These are phyloP conservation scores for Lolium perenne DNA, from an alignment of 176 grass and related monocot species.

Conservation along the genomic window DNA sequence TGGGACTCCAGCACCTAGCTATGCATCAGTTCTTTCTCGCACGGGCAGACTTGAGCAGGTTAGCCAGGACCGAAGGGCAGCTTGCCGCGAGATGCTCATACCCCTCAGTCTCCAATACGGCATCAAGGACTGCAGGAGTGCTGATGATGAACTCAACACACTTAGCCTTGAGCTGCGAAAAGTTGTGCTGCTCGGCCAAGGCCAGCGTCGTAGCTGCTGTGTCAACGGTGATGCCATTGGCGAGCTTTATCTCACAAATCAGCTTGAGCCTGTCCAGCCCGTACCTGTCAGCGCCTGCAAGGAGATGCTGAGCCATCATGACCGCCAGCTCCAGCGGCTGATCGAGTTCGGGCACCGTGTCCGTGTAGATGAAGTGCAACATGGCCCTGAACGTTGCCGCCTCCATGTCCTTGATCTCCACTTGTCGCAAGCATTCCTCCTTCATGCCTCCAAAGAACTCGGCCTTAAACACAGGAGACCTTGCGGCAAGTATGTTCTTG, in stretches of 20 bases:
- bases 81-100: neutral
- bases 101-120: slow-evolving; percentile 20
- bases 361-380: slow-evolving; percentile 14
- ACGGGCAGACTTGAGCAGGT: neutral
- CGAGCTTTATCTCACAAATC: slow-evolving; percentile 20
- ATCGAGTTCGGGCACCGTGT: neutral
- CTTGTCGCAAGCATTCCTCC: neutral
- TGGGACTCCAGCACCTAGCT: neutral
- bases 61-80: neutral
- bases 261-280: slow-evolving; percentile 36
- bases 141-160: slow-evolving; percentile 32
- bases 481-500: neutral
- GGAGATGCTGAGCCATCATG: slow-evolving; percentile 21
- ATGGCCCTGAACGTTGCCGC: slow-evolving; percentile 21
- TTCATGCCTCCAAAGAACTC: neutral
- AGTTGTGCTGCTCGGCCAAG: slow-evolving; percentile 35
- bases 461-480: neutral
- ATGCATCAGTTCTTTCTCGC: neutral
- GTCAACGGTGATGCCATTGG: neutral
- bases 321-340: neutral
- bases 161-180: slow-evolving; percentile 7
- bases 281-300: slow-evolving; percentile 56
- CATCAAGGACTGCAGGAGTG: slow-evolving; percentile 6
- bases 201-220: slow-evolving; percentile 18
- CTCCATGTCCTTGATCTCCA: slow-evolving; percentile 14